A percentile compares a stretch with the other conserved stretches of the same genome.
phyloP scores from a whole-genome alignment of 768 basidiomycete species.

The Termitomyces sp. region DNA sequence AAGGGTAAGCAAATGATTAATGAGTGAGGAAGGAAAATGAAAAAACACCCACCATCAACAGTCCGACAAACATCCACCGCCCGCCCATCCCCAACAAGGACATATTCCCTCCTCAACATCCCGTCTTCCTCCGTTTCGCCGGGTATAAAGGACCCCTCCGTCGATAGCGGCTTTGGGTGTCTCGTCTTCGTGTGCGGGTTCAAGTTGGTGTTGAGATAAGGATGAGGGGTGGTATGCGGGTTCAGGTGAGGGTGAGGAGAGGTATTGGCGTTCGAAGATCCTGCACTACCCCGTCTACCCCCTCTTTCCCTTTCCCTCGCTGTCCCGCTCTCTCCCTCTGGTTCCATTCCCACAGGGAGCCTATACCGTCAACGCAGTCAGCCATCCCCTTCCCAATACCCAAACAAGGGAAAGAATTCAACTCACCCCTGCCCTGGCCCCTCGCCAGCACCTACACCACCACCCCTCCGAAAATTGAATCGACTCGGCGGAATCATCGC shows the following conservation, averaged over 20 bases:
- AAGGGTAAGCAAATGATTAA: background rate
- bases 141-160: slow-evolving; percentile 68
- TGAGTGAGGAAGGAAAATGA: background rate
- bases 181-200: too few relatives aligned
- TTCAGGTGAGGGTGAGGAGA: too few relatives aligned
- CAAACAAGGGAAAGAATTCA: slow-evolving; percentile 1
- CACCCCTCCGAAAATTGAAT: slow-evolving; percentile 58
- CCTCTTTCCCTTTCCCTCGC: too few relatives aligned
- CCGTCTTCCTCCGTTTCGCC: slow-evolving; percentile 86
- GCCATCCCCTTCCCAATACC: background rate
- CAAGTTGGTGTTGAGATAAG: too few relatives aligned
- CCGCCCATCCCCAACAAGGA: slow-evolving; percentile 85
- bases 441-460: slow-evolving; percentile 4
- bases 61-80: slow-evolving; percentile 91
- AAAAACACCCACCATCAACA: slow-evolving; percentile 69
- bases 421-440: slow-evolving; percentile 17
- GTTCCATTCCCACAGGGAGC: too few relatives aligned
- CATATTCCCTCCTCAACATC: slow-evolving; percentile 81
- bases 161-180: slow-evolving; percentile 34
- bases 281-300: too few relatives aligned
- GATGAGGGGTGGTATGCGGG: too few relatives aligned
- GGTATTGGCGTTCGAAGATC: too few relatives aligned
- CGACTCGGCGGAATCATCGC: slow-evolving; percentile 66
- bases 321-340: too few relatives aligned
- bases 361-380: too few relatives aligned